Evolutionary conservation across 139 green algal genomes (phyloP).

Genomic region (Haematococcus lacustris): DNA sequence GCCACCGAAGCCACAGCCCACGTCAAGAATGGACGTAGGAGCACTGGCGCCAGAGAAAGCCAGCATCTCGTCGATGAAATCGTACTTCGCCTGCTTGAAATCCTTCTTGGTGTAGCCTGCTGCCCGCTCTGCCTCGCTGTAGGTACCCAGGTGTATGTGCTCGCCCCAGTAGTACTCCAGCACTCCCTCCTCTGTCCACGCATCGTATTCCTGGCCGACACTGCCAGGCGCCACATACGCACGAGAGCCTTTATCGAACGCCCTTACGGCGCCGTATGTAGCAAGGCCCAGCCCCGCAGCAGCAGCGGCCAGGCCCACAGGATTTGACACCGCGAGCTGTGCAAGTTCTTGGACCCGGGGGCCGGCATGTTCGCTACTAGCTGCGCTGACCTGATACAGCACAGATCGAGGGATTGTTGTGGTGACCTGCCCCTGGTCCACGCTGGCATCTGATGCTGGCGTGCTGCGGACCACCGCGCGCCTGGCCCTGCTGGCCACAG

Average conservation of each 20-base stretch:
- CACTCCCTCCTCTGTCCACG: conserved; percentile 85
- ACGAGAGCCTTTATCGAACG: conserved; percentile 65
- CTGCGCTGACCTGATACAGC: no score
- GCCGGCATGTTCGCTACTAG: no score
- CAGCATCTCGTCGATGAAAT: conserved; percentile 88
- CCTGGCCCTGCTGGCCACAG: no score
- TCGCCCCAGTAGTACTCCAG: conserved; percentile 91
- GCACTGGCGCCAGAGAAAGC: conserved; percentile 43
- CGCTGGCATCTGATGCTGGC: no score
- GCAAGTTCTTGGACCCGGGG: no score
- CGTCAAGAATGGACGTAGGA: conserved; percentile 72
- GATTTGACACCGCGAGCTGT: background rate
- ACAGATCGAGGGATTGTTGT: no score
- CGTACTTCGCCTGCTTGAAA: conserved; percentile 92
- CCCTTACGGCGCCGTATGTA: background rate
- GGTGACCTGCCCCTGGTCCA: no score
- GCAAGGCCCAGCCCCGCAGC: conserved; percentile 4
- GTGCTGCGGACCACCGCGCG: no score
- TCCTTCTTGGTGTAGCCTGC: conserved; percentile 77
- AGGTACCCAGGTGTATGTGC: conserved; percentile 94
- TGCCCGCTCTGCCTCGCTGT: conserved; percentile 67
- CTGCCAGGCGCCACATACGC: conserved; percentile 79
- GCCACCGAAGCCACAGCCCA: conserved; percentile 91
- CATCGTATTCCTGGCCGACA: conserved; percentile 89
- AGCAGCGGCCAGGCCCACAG: background rate